These are phyloP conservation scores for Suillus fuscotomentosus DNA, from an alignment of 768 basidiomycete genomes.

Conservation along the genomic window DNA sequence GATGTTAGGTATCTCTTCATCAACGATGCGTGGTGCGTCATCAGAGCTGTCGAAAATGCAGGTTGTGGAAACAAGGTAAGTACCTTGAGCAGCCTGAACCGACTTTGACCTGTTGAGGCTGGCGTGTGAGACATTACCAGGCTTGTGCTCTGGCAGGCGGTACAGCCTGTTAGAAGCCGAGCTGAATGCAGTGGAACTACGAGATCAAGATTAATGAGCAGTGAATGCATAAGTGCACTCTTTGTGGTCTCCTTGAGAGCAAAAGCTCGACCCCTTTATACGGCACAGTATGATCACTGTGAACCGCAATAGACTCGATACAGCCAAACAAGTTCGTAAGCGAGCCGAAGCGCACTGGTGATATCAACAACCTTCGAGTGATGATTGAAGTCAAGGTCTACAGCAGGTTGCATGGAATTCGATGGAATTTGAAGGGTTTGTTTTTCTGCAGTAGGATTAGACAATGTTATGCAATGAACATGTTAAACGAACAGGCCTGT, in stretches of 20 bases:
- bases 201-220: neutral
- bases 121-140: slow-evolving; percentile 57
- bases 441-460: slow-evolving; percentile 55
- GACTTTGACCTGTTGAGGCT: slow-evolving; percentile 58
- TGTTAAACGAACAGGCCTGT: neutral
- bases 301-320: slow-evolving; percentile 73
- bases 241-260: slow-evolving; percentile 82
- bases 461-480: neutral
- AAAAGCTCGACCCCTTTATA: slow-evolving; percentile 54
- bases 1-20: slow-evolving; percentile 32
- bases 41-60: slow-evolving; percentile 68
- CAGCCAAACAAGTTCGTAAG: slow-evolving; percentile 73
- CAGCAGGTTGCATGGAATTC: slow-evolving; percentile 39
- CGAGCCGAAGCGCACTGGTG: slow-evolving; percentile 56
- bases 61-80: slow-evolving; percentile 10
- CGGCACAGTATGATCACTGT: slow-evolving; percentile 52
- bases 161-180: slow-evolving; percentile 44
- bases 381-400: neutral
- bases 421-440: slow-evolving; percentile 89
- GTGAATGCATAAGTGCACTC: slow-evolving; percentile 41
- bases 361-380: slow-evolving; percentile 64
- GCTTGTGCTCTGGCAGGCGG: slow-evolving; percentile 56
- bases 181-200: neutral
- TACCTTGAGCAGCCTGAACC: slow-evolving; percentile 58
- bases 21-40: slow-evolving; percentile 16